Percentiles rank a stretch among this genome's conserved stretches.
Conservation (phyloP, 75 land plant species). For the Sequoia sempervirens region DNA sequence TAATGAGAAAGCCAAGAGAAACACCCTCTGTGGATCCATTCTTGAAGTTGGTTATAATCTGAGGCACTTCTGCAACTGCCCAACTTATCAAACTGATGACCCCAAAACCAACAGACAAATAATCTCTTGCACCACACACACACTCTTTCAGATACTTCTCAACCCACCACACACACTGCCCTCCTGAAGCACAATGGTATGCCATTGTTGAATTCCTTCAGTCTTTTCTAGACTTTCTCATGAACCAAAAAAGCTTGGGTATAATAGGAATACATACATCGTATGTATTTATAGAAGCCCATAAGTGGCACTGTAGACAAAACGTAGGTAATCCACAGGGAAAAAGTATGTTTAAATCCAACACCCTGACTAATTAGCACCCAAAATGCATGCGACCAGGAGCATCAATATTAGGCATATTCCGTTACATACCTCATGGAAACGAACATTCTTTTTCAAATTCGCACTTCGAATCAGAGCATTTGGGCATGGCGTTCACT, state of each 20-base stretch:
- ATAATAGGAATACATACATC: background rate
- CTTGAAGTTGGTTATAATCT: conserved; percentile 63
- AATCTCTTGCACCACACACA: conserved; percentile 54
- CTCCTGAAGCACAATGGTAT: conserved; percentile 17
- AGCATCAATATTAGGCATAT: background rate
- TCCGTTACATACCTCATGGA: background rate
- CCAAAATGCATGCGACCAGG: background rate
- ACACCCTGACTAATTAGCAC: background rate
- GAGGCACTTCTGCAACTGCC: conserved; percentile 79
- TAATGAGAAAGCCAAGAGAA: conserved; percentile 56
- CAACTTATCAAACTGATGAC: conserved; percentile 62
- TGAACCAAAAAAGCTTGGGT: background rate
- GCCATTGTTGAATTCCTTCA: background rate
- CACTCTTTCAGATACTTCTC: conserved; percentile 45
- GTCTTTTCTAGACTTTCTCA: background rate
- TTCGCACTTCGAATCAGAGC: background rate
- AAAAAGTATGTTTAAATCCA: background rate
- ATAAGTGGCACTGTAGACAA: background rate
- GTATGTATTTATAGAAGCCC: background rate
- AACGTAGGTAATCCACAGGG: background rate
- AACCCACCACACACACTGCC: conserved; percentile 50
- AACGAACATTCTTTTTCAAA: too few relatives aligned
- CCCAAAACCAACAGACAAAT: conserved; percentile 50
- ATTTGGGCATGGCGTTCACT: background rate
- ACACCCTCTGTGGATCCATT: conserved; percentile 63